Evolutionary conservation across 768 basidiomycete genomes (phyloP), one percentile per base, ranked within the genome.

Genomic region (Amylocystis lapponica): DNA sequence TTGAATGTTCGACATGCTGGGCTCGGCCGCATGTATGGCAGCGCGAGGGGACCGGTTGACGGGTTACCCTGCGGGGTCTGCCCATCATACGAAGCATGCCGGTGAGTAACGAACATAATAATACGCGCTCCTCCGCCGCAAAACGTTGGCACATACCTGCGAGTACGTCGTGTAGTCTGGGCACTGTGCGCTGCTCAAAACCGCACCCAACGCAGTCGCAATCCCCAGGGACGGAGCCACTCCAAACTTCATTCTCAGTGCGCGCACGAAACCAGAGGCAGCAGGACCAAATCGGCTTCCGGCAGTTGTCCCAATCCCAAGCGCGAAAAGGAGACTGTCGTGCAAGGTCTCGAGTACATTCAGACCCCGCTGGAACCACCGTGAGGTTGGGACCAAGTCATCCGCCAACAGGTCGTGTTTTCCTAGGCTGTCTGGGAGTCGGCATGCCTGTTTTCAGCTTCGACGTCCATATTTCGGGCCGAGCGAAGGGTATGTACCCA

Each of bases 1-100:
- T 79, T 83, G 64, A 86, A 89, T 1, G 86, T 87, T 35, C 86
- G 72, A 53, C 86, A 88, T 17, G 66, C 74, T 25, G 75, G 76
- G 32, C 67, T 66, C 25, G 84, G 86, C 22, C 86, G 68, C 85
- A 88, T 88, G 58, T 67, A 83, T 12, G 86, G 86, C 45, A 87
- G 62, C 4, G 65, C 68, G 47, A 87, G 61, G 19, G 77, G 72
- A 11, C 86, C 86, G 5, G 61, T 57, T 3, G 84, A 86, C 27
- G 66, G 66, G 27, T 69, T 69, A 2, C 77, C 81, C 55, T 85
- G 85, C 22, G 80, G 74, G 12, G 46, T 65, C 82, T 84, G 43
- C 10, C 16, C 34, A 12, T 27, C 7, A 29, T 5, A 20, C 3
- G 10, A 14, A 33, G 13, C 17, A 46, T 25, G 30, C 25, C 43